Base-by-base conservation (phyloP, 495 filamentous ascomycete species). In the Trichocladium antarcticum region DNA sequence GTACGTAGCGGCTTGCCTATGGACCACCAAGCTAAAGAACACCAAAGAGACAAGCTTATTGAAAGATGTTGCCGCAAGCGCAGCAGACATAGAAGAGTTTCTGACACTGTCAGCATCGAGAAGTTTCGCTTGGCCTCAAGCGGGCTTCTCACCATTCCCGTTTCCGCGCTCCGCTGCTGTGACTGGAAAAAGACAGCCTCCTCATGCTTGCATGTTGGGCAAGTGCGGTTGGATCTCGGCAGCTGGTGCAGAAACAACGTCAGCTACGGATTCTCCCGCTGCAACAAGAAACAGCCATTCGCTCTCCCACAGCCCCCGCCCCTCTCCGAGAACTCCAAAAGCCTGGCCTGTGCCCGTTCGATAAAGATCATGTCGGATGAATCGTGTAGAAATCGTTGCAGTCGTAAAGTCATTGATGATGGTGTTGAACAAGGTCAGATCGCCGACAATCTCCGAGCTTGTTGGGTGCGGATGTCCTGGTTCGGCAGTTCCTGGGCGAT, bases 1-100 rank as follows among this genome's bases (percentile, higher is more conserved):
- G 19, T 37, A 31, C 43, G 35, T 49, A 46, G 20, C n/a, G 28
- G 15, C 15, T 21, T 22, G 10, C 34, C 24, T 14, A 38, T 43
- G 31, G 41, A 24, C 28, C 37, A 32, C 29, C 12, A 7, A 2
- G 11, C 16, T 1, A 15, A 12, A 28, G 10, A 2, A 10, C 47
- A 49, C 50, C 49, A 28, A 39, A 54, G 50, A 51, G 45, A 51
- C 49, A 29, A 31, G 51, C 29, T 60, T 58, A 73, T 47, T 85
- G 76, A 68, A 85, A 94, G 54, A 94, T 89, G 58, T 86, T 82
- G 57, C 87, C 87, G 64, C 92, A 98, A 19, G 78, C 76, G 71
- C 85, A 90, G 72, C 92, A 98, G 37, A 97, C 92, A 64, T 88
- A 95, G 68, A 95, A 98, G 11, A 98, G 78, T 89, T 89, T 95